Conservation (phyloP, 1,284 basidiomycete genomes). For the Anthracocystis panici-leucophaei region DNA sequence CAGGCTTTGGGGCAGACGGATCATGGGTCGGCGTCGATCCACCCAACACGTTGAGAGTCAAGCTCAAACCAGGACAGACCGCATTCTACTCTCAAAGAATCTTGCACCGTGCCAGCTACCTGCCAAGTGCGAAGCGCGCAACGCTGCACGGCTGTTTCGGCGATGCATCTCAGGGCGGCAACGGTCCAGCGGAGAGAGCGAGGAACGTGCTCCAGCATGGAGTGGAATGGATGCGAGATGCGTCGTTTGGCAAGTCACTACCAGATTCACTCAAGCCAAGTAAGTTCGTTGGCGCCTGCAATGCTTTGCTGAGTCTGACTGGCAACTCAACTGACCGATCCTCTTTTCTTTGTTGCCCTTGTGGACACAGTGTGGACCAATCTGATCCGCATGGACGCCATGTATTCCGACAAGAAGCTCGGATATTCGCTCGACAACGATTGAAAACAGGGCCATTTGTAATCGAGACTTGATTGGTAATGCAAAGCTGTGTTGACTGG, state of each 20-base stretch:
- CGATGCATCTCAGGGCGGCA: constrained; percentile 23
- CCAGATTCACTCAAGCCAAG: constrained; percentile 73
- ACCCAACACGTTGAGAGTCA: constrained; percentile 75
- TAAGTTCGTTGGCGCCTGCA: constrained; percentile 26
- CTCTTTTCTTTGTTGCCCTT: neutral
- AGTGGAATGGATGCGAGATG: constrained; percentile 79
- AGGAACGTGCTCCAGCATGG: constrained; percentile 82
- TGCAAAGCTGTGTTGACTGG: neutral
- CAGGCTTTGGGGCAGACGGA: constrained; percentile 70
- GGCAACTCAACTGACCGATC: neutral
- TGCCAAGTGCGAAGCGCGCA: constrained; percentile 74
- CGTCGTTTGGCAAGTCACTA: constrained; percentile 74
- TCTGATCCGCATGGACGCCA: constrained; percentile 75
- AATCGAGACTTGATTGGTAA: neutral
- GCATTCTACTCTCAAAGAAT: constrained; percentile 87
- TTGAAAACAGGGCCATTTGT: neutral
- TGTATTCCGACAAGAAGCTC: constrained; percentile 70
- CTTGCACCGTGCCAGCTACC: constrained; percentile 80
- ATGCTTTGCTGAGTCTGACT: neutral
- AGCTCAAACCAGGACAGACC: constrained; percentile 78
- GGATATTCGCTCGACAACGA: constrained; percentile 56
- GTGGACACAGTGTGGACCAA: constrained; percentile 74
- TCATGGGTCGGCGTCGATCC: constrained; percentile 75
- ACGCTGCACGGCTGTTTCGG: constrained; percentile 83
- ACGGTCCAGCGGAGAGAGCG: constrained; percentile 72